Evolutionary conservation across 306 rosid genomes (phyloP), one percentile per base, ranked within the genome.

Genomic region (Medicago lupulina): DNA sequence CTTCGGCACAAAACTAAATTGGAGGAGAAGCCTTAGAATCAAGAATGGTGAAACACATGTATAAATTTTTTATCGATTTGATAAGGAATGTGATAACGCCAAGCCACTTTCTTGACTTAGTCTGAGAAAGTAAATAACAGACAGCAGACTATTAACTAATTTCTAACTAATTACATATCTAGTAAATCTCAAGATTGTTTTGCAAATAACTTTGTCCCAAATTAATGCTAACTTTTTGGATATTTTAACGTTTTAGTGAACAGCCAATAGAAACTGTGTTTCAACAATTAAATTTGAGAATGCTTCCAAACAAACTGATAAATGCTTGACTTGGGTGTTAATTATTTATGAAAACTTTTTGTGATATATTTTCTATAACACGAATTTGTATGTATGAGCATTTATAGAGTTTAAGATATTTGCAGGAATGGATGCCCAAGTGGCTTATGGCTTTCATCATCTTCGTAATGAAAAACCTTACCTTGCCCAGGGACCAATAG

Each of bases 371-470:
- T 40, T 18, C 8, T 61, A 53, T 34, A 70, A 64, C 16, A 73
- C 25, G 54, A 34, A 60, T 73, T 47, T 12, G 3, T 70, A 49
- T 16, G 50, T 4, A 9, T 41, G 38, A 70, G 2, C 67, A 55
- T 60, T 54, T 38, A 62, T 25, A 40, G 44, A 19, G 31, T 40
- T 71, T 62, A 12, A 73, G 18, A 77, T 62, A 10, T 79, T 49
- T 83, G 38, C 79, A 92, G 99, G 99, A 82, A 96, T 96, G 99
- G 99, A 96, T 77, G 99, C 98, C 41, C 92, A 96, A 80, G 97
- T 96, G 76, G 98, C 99, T 71, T 92, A 96, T 87, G 98, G 99
- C 41, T 96, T 96, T 83, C 98, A 96, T 79, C 86, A 90, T 85
- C 76, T 96, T 68, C 97, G 99, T 18, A 91, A 96, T 38, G 97